Conservation (phyloP, 768 basidiomycete species). For the Boletus rex-veris region DNA sequence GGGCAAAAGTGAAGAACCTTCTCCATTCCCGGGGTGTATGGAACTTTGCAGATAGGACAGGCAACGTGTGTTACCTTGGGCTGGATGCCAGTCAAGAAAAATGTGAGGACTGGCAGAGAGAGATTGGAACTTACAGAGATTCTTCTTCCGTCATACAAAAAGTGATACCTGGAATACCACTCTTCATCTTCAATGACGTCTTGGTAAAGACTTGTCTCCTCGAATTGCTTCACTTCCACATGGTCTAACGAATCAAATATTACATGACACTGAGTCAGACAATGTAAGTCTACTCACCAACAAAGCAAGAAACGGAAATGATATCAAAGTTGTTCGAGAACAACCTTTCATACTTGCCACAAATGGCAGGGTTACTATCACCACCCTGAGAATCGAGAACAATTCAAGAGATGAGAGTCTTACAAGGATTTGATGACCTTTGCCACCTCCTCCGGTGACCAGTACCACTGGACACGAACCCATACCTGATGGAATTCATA, state of each 20-base stretch:
- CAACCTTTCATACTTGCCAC: slow-evolving; percentile 48
- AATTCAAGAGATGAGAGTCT: slow-evolving; percentile 11
- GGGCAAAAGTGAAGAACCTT: slow-evolving; percentile 57
- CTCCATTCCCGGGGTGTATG: slow-evolving; percentile 44
- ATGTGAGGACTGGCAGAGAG: background rate
- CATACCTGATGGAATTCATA: slow-evolving; percentile 41
- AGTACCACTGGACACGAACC: slow-evolving; percentile 54
- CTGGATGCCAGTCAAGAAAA: slow-evolving; percentile 24
- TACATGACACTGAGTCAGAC: background rate
- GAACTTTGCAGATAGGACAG: slow-evolving; percentile 42
- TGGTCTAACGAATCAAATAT: slow-evolving; percentile 27
- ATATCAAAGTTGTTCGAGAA: slow-evolving; percentile 48
- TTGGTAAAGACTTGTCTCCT: slow-evolving; percentile 40
- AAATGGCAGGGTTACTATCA: slow-evolving; percentile 36
- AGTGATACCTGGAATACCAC: slow-evolving; percentile 49
- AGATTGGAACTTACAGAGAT: slow-evolving; percentile 34
- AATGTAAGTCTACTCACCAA: slow-evolving; percentile 33
- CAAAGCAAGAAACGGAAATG: slow-evolving; percentile 43
- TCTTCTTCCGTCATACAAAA: slow-evolving; percentile 33
- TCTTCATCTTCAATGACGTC: slow-evolving; percentile 35
- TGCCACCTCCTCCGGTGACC: slow-evolving; percentile 46
- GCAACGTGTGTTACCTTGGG: slow-evolving; percentile 38
- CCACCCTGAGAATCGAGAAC: background rate
- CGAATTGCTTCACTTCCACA: slow-evolving; percentile 33
- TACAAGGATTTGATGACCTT: slow-evolving; percentile 47